These are phyloP conservation scores for Meyerozyma smithsonii DNA, from an alignment of 1,139 yeast species.

Conservation along the genomic window DNA sequence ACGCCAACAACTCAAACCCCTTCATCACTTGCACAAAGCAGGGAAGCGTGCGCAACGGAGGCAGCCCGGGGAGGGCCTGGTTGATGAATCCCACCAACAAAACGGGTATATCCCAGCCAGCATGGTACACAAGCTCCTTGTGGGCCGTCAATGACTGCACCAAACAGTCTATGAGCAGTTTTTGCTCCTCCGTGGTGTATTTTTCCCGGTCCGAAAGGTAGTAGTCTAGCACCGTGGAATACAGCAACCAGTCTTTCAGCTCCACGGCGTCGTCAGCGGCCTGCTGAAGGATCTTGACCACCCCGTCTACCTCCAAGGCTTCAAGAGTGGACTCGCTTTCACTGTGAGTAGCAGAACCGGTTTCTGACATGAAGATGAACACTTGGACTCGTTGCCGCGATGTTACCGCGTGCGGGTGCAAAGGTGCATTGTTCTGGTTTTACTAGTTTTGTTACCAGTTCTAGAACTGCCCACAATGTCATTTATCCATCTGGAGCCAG, in stretches of 20 bases:
- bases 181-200: constrained; percentile 48
- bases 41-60: constrained; percentile 29
- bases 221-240: constrained; percentile 65
- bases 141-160: constrained; percentile 25
- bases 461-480: background rate
- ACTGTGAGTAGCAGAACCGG: constrained; percentile 10
- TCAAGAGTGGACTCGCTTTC: constrained; percentile 23
- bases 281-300: constrained; percentile 23
- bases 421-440: too few species aligned
- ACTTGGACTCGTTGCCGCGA: too few species aligned
- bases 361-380: constrained; percentile 7
- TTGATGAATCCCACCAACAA: constrained; percentile 48
- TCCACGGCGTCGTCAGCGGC: constrained; percentile 38
- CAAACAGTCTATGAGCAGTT: constrained; percentile 38
- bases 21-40: constrained; percentile 36
- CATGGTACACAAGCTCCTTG: constrained; percentile 51
- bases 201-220: constrained; percentile 44
- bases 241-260: constrained; percentile 61
- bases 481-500: background rate
- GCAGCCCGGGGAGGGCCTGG: constrained; percentile 17
- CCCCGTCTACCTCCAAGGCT: constrained; percentile 21
- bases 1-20: constrained; percentile 56
- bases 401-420: too few species aligned
- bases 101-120: constrained; percentile 87
- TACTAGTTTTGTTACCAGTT: too few species aligned